Evolutionary conservation across 2,329 filamentous ascomycete species (phyloP).

Genomic region (Phaeosphaeriaceae sp.): DNA sequence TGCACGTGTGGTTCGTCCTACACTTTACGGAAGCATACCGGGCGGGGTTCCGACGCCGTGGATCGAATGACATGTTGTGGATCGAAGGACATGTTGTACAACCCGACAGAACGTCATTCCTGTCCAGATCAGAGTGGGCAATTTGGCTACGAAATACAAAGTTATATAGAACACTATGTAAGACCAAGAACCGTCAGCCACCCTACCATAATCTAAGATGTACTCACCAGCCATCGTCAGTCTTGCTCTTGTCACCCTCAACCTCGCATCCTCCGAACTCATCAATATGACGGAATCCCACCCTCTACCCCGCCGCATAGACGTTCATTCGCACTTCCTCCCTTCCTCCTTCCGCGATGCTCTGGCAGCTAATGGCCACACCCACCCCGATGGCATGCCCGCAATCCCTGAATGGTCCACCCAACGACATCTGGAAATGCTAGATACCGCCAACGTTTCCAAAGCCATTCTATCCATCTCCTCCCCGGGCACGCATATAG

Average conservation of each 20-base stretch:
- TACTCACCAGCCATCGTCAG: not conserved
- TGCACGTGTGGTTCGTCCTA: not conserved
- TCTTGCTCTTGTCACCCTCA: not conserved
- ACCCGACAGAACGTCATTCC: not conserved
- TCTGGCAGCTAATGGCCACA: slow-evolving; percentile 51
- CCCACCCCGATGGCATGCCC: slow-evolving; percentile 60
- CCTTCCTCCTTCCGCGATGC: slow-evolving; percentile 52
- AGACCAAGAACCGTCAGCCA: not conserved
- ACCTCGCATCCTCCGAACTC: not conserved
- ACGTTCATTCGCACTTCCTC: slow-evolving; percentile 59
- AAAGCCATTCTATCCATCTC: slow-evolving; percentile 64
- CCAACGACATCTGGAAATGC: slow-evolving; percentile 57
- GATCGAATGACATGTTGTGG: not conserved
- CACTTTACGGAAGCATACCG: not conserved
- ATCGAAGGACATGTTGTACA: not conserved
- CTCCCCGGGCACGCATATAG: slow-evolving; percentile 60
- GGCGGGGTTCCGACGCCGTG: not conserved
- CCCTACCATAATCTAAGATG: not conserved
- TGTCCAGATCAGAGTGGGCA: not conserved
- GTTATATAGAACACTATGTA: not conserved
- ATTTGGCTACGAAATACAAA: not conserved
- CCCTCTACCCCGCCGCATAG: slow-evolving; percentile 47
- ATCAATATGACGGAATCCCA: slow-evolving; percentile 22
- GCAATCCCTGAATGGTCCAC: slow-evolving; percentile 55
- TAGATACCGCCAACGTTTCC: slow-evolving; percentile 57